These are phyloP conservation scores for Phytophthora pisi DNA, from an alignment of 352 stramenopile species.

Conservation along the genomic window DNA sequence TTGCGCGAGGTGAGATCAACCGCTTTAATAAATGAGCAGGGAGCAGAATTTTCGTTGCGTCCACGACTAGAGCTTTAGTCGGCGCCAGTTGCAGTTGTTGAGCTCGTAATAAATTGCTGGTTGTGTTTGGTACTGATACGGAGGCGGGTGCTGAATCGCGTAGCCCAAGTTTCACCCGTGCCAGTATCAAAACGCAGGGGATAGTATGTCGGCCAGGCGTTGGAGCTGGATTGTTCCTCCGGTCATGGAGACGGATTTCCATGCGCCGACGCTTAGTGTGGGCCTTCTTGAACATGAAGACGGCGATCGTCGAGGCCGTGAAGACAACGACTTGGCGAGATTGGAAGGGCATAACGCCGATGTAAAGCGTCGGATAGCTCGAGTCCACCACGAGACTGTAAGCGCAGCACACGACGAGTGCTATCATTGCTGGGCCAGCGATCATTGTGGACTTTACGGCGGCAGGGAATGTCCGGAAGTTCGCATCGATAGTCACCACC, in stretches of 20 bases:
- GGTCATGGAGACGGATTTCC: conserved; percentile 1
- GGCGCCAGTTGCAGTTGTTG: conserved; percentile 20
- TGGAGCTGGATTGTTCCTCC: not conserved
- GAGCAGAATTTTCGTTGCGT: conserved; percentile 8
- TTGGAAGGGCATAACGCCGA: conserved; percentile 12
- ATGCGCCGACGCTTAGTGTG: conserved; percentile 16
- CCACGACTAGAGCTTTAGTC: conserved; percentile 13
- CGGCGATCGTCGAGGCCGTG: conserved; percentile 21
- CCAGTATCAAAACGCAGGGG: conserved; percentile 26
- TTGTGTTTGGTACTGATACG: too few relatives aligned
- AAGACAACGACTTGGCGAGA: conserved; percentile 28
- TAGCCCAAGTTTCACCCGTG: conserved; percentile 10
- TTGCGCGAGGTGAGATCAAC: not conserved
- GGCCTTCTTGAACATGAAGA: conserved; percentile 30
- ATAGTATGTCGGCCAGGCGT: conserved; percentile 9
- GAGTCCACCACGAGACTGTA: conserved; percentile 21
- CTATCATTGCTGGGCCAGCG: conserved; percentile 18
- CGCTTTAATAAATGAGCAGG: not conserved
- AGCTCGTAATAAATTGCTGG: not conserved
- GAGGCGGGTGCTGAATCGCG: too few relatives aligned
- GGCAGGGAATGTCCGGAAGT: conserved; percentile 23
- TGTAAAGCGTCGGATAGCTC: conserved; percentile 1
- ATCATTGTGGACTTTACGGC: conserved; percentile 19
- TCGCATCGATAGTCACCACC: conserved; percentile 29
- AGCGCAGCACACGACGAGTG: conserved; percentile 17